Conservation (phyloP, 2,329 filamentous ascomycete species). For the Dothideomycetes sp. region DNA sequence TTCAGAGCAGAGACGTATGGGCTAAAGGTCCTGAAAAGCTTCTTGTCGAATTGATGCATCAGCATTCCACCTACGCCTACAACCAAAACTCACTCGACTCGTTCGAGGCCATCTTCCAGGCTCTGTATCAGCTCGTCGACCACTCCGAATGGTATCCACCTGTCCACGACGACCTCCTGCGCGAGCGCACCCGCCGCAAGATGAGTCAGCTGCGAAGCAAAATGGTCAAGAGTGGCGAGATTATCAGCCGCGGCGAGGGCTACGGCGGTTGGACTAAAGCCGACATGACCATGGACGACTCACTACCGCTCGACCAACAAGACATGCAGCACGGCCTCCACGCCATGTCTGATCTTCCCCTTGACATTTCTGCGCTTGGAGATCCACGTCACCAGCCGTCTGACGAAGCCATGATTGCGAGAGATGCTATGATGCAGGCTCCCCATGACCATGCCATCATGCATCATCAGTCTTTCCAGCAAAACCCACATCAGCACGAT, state of each 20-base stretch:
- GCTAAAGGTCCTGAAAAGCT: conserved; percentile 22
- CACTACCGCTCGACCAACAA: conserved; percentile 1
- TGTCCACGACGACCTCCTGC: conserved; percentile 23
- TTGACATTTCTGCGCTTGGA: conserved; percentile 2
- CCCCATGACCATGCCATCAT: conserved; percentile 8
- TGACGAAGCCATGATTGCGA: conserved; percentile 6
- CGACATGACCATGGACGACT: conserved; percentile 10
- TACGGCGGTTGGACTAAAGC: conserved; percentile 21
- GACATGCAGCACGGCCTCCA: conserved; percentile 6
- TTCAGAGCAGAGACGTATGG: conserved; percentile 26
- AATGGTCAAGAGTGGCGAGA: conserved; percentile 28
- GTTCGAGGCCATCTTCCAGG: conserved; percentile 23
- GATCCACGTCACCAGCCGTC: conserved; percentile 1
- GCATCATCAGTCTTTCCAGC: conserved; percentile 3
- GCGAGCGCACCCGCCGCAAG: conserved; percentile 26
- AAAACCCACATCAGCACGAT: background rate
- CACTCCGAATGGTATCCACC: conserved; percentile 21
- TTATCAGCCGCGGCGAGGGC: conserved; percentile 19
- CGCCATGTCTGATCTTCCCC: conserved; percentile 4
- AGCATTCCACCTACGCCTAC: conserved; percentile 22
- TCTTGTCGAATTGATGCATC: conserved; percentile 25
- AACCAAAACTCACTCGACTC: conserved; percentile 18
- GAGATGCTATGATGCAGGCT: conserved; percentile 8
- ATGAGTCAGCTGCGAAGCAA: conserved; percentile 26
- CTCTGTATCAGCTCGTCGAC: conserved; percentile 24